Evolutionary conservation across 2,329 filamentous ascomycete genomes (phyloP).

Genomic region (Pyricularia sp.): DNA sequence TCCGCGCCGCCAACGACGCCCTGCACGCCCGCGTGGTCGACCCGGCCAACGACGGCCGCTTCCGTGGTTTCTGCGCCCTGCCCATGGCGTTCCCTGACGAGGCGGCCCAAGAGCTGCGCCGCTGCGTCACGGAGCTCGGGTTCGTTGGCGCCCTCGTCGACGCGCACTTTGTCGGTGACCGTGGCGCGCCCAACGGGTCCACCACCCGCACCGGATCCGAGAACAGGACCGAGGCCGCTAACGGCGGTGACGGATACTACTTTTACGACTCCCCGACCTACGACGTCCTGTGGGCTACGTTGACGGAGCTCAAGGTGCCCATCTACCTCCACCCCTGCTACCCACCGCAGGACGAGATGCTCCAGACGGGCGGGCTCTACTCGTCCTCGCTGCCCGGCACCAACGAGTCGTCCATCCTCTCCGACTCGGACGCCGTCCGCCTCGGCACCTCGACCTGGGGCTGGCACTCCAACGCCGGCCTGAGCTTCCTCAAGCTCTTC

Average conservation of each 20-base stretch:
- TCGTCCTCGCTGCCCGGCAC: conserved; percentile 10
- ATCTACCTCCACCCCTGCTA: conserved; percentile 31
- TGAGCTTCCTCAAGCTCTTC: conserved; percentile 40
- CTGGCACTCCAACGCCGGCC: conserved; percentile 40
- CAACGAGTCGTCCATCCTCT: conserved; percentile 8
- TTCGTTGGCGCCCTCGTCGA: conserved; percentile 40
- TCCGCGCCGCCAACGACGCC: conserved; percentile 5
- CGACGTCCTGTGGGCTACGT: conserved; percentile 29
- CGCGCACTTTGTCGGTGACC: conserved; percentile 20
- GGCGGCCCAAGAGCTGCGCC: conserved; percentile 29
- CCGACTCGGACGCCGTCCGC: conserved; percentile 12
- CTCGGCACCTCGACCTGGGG: conserved; percentile 34
- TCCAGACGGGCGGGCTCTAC: conserved; percentile 21
- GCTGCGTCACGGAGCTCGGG: conserved; percentile 30
- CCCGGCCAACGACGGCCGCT: neutral
- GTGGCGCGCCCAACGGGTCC: neutral
- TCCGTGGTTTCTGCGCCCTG: conserved; percentile 19
- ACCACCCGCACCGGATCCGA: neutral
- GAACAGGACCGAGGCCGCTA: neutral
- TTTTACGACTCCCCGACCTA: conserved; percentile 34
- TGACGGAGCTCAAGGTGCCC: conserved; percentile 29
- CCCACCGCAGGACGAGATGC: conserved; percentile 18
- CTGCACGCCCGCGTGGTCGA: neutral
- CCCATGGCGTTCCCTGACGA: conserved; percentile 22
- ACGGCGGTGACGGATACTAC: conserved; percentile 21